Evolutionary conservation across 2,329 filamentous ascomycete genomes (phyloP).

Genomic region (Neofusicoccum ribis): DNA sequence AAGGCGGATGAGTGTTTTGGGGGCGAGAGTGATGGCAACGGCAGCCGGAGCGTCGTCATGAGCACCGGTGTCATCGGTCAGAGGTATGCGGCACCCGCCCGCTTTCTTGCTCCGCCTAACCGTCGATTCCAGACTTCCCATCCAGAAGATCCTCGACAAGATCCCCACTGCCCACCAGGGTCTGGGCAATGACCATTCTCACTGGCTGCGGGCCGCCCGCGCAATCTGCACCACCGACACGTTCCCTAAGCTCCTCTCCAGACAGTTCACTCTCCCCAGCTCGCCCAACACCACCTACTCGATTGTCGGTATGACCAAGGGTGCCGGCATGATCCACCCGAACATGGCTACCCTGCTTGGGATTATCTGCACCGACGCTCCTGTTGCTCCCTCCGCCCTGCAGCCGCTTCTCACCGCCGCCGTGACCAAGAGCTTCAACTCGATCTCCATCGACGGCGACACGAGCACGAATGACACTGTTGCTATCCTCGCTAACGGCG

Average conservation of each 20-base stretch:
- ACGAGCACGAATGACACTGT: constrained; percentile 98
- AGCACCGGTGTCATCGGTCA: constrained; percentile 98
- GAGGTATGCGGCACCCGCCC: constrained; percentile 52
- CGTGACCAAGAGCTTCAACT: constrained; percentile 87
- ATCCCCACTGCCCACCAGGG: constrained; percentile 74
- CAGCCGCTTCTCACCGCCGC: constrained; percentile 70
- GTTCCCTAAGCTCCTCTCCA: constrained; percentile 91
- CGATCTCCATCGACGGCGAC: constrained; percentile 94
- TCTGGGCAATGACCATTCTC: constrained; percentile 73
- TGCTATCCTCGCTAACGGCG: constrained; percentile 91
- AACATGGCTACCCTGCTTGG: constrained; percentile 97
- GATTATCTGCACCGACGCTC: constrained; percentile 88
- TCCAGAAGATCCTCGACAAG: constrained; percentile 81
- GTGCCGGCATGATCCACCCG: constrained; percentile 97
- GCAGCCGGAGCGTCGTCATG: constrained; percentile 83
- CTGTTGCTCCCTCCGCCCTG: constrained; percentile 68
- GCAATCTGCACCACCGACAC: constrained; percentile 99
- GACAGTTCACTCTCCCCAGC: constrained; percentile 79
- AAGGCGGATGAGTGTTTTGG: constrained; percentile 69
- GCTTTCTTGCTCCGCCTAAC: constrained; percentile 1
- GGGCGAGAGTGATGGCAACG: constrained; percentile 44
- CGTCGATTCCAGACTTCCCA: constrained; percentile 65
- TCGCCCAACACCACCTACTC: constrained; percentile 73
- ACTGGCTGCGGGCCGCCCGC: constrained; percentile 83
- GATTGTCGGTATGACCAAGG: constrained; percentile 95